Base-by-base conservation (phyloP, 768 basidiomycete species). In the Mycena latifolia region DNA sequence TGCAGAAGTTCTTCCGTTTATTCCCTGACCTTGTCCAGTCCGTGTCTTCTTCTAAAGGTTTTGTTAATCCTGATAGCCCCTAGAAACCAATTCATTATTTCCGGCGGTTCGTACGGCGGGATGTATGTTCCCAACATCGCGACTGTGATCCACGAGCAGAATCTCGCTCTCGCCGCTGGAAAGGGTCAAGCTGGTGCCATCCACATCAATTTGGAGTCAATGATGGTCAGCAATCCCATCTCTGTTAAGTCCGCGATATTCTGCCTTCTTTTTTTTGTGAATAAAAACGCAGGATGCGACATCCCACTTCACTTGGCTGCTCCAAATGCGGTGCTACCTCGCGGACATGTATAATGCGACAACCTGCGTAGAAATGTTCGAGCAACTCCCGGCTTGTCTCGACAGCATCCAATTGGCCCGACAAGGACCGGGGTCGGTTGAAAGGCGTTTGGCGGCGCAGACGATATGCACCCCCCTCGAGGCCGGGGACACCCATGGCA, bases 91-190 rank as follows among this genome's bases (percentile, higher is more conserved):
- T 67, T 62, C 22, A 58, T 76, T 81, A n/a, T n/a, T n/a, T n/a
- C n/a, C n/a, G n/a, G n/a, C n/a, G n/a, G n/a, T n/a, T n/a, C n/a
- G n/a, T n/a, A 79, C 56, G 80, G 79, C 48, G 79, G 78, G 0
- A 71, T 74, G 20, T 81, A 80, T 57, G 69, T 78, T 7, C 78
- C 79, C 6, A 70, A 79, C 59, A 81, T 80, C 43, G 79, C 77
- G 2, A 77, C 77, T 8, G 78, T 78, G 18, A 78, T 81, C 9
- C 73, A 79, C 61, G 71, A 74, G 62, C 71, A 74, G 28, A 81
- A 81, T 66, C 64, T 64, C 20, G 73, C 72, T 12, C 33, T 79
- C 33, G 72, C 66, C 2, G 55, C 27, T n/a, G n/a, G n/a, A n/a
- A n/a, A n/a, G n/a, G n/a, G n/a, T n/a, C n/a, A n/a, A n/a, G n/a